Evolutionary conservation across 2,329 filamentous ascomycete species (phyloP).

Genomic region (Fusarium xyrophilum): DNA sequence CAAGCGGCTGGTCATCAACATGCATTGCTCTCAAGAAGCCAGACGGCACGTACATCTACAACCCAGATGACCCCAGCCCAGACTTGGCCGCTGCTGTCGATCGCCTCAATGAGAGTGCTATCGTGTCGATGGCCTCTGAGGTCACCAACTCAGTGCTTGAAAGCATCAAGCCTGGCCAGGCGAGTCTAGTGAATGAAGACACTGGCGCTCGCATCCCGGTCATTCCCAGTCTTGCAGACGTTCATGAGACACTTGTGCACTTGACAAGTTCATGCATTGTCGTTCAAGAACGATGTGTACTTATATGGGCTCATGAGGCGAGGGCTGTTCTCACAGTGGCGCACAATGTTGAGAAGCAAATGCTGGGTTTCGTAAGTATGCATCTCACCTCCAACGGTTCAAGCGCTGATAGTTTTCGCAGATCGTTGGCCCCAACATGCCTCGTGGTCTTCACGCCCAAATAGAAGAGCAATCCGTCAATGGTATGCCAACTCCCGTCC

Average conservation of each 20-base stretch:
- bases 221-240: constrained; percentile 24
- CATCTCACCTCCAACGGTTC: too few species aligned
- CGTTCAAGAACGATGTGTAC: constrained; percentile 31
- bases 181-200: constrained; percentile 26
- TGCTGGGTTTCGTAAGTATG: constrained; percentile 35
- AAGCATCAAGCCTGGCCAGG: constrained; percentile 30
- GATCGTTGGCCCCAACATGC: constrained; percentile 39
- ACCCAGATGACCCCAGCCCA: constrained; percentile 36
- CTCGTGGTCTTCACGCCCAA: constrained; percentile 31
- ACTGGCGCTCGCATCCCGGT: constrained; percentile 39
- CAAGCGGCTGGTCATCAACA: constrained; percentile 38
- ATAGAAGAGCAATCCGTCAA: constrained; percentile 35
- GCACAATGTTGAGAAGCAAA: constrained; percentile 39
- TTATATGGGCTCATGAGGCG: constrained; percentile 38
- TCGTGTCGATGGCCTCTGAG: constrained; percentile 40
- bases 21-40: constrained; percentile 38
- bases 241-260: constrained; percentile 23
- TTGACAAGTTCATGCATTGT: constrained; percentile 36
- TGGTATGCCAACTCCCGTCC: constrained; percentile 27
- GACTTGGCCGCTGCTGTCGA: constrained; percentile 30
- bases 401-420: neutral
- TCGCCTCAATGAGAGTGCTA: constrained; percentile 30
- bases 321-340: constrained; percentile 35
- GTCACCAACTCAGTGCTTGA: constrained; percentile 33
- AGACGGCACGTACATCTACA: constrained; percentile 30